A percentile compares a stretch with the other conserved stretches of the same genome.
Conservation (phyloP, 2,329 filamentous ascomycete species). For the Helicocarpus griseus region DNA sequence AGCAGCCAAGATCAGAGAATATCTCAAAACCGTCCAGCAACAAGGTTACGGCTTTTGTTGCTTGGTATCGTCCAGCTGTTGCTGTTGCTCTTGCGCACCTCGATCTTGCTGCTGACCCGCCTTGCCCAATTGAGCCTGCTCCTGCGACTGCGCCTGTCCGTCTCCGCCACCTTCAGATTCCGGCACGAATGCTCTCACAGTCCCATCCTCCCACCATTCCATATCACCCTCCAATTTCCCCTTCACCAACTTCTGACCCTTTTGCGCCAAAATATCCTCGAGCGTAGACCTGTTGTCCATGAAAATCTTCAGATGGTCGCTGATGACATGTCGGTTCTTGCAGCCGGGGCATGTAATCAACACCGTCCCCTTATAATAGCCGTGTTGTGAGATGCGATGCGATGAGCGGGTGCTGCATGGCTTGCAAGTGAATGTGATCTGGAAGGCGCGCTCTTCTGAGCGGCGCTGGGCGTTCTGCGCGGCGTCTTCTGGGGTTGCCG, state of each 20-base stretch:
- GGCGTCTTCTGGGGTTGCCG: conserved; percentile 24
- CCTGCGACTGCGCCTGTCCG: not conserved
- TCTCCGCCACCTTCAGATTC: not conserved
- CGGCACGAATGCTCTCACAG: not conserved
- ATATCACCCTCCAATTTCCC: conserved; percentile 74
- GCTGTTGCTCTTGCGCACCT: not conserved
- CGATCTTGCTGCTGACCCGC: not conserved
- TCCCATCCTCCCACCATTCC: conserved; percentile 76
- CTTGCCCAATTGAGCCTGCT: not conserved
- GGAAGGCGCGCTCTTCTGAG: conserved; percentile 58
- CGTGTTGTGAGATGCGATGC: conserved; percentile 84
- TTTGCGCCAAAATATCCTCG: conserved; percentile 32
- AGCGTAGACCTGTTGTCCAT: conserved; percentile 33
- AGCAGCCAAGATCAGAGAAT: not conserved
- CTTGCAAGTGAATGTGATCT: conserved; percentile 86
- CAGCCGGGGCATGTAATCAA: conserved; percentile 82
- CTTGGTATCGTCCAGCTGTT: not conserved
- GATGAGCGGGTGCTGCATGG: conserved; percentile 71
- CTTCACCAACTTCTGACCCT: conserved; percentile 64
- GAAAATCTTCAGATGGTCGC: conserved; percentile 67
- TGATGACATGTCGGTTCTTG: conserved; percentile 80
- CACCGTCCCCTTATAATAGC: conserved; percentile 83
- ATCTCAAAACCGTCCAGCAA: no score
- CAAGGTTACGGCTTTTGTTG: not conserved
- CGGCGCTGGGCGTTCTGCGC: conserved; percentile 28